These are phyloP conservation scores for Irpex sp. DNA, from an alignment of 1,284 basidiomycete species.

Conservation along the genomic window DNA sequence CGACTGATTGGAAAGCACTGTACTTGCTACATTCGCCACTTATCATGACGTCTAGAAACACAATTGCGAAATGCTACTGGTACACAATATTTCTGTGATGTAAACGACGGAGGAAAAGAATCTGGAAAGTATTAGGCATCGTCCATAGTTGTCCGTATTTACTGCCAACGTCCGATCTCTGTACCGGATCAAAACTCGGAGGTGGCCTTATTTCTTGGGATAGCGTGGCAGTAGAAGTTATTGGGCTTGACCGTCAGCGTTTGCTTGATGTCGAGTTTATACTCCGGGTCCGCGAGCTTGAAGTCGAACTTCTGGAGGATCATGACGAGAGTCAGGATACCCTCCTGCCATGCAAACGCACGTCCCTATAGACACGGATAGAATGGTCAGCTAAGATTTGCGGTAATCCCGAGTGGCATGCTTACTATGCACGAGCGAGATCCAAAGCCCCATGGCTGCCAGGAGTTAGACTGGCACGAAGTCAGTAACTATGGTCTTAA, in stretches of 20 bases:
- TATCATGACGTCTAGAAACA: no score
- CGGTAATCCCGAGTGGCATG: background rate
- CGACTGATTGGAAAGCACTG: no score
- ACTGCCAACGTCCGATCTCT: no score
- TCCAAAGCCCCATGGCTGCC: conserved; percentile 45
- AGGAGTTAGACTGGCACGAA: conserved; percentile 34
- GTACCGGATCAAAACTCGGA: background rate
- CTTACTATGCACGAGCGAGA: conserved; percentile 39
- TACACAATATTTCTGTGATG: no score
- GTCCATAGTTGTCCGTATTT: no score
- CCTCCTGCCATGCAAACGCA: conserved; percentile 47
- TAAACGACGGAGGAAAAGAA: no score
- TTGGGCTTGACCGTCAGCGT: conserved; percentile 47
- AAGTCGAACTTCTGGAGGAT: conserved; percentile 45
- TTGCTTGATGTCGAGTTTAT: conserved; percentile 38
- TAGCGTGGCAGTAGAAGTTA: conserved; percentile 38
- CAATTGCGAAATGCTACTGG: no score
- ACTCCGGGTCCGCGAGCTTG: conserved; percentile 37
- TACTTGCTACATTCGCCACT: no score
- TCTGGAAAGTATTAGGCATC: no score
- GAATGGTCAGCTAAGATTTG: background rate
- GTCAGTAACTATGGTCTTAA: background rate
- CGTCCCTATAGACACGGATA: conserved; percentile 25
- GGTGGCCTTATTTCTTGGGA: conserved; percentile 23
- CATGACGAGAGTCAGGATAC: conserved; percentile 36